Evolutionary conservation across 1,284 basidiomycete species (phyloP).

Genomic region (Wallemia hederae): DNA sequence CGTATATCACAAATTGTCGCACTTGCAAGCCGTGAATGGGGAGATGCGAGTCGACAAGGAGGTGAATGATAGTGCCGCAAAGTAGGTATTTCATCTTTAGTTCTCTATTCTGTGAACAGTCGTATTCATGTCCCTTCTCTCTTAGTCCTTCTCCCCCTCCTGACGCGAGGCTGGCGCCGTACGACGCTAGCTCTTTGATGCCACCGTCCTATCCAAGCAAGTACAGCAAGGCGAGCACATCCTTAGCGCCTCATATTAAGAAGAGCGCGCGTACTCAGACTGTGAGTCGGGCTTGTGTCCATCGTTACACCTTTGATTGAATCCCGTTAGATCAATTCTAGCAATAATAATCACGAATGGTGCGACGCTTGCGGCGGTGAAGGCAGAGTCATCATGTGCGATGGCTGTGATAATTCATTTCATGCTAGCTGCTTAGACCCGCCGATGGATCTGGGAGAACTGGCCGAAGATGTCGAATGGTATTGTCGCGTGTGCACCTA

Average conservation of each 20-base stretch:
- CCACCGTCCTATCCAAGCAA: neutral
- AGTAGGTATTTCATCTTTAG: too few species aligned
- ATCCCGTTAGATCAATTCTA: neutral
- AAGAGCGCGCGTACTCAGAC: neutral
- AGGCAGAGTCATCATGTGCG: constrained; percentile 68
- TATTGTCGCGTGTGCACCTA: constrained; percentile 49
- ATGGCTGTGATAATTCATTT: constrained; percentile 84
- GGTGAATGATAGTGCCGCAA: too few species aligned
- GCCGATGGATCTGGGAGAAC: constrained; percentile 59
- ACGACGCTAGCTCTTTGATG: neutral
- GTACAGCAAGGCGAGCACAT: neutral
- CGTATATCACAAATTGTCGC: neutral
- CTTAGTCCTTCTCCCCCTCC: too few species aligned
- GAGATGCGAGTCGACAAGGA: neutral
- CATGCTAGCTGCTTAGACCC: constrained; percentile 91
- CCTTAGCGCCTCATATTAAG: neutral
- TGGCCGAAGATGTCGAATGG: constrained; percentile 67
- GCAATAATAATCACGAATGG: constrained; percentile 47
- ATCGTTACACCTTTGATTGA: too few species aligned
- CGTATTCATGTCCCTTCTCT: too few species aligned
- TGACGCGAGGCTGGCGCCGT: neutral
- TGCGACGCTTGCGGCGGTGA: constrained; percentile 58
- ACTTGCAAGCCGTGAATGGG: neutral
- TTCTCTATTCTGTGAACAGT: too few species aligned
- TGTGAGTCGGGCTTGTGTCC: too few species aligned